Base-by-base conservation (phyloP, 192 early-diverging fungal species). In the Linderina pennispora region DNA sequence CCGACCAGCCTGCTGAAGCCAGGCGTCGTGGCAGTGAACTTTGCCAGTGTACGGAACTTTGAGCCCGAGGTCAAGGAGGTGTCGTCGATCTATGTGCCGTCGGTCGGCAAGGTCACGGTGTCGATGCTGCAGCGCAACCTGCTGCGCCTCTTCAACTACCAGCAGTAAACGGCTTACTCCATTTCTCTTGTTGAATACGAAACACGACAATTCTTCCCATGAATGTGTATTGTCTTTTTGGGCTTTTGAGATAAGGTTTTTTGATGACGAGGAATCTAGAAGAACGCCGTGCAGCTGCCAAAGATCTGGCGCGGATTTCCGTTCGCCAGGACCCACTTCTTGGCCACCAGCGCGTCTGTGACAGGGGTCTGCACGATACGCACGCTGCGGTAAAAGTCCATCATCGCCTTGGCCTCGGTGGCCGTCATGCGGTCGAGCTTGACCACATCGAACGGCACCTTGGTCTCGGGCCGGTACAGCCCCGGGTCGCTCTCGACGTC, bases 101-200 rank as follows among this genome's bases (percentile, higher is more conserved):
- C 86, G 4, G 90, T 99, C 9, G 97, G 97, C 35, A 97, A 99
- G 64, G 97, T 97, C 43, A 99, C 97, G 2, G 91, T 99, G 13
- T 88, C 92, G 11, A 99, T 99, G 97, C 77, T 99, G 25, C 83
- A 97, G 76, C 80, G 97, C 52, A 99, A 99, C 61, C 68, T 99
- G 35, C 61, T 97, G 32, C 80, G 97, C 21, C 76, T 97, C 20
- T 83, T 86, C 62, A 84, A 86, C 58, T 89, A 89, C 65, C 65
- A 74, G 49, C 53, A 67, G 13, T 65, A 67, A 35, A 40, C 38
- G 11, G n/a, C n/a, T n/a, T n/a, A n/a, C n/a, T n/a, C n/a, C n/a
- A n/a, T n/a, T n/a, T n/a, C n/a, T n/a, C n/a, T n/a, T n/a, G n/a
- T n/a, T n/a, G n/a, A n/a, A n/a, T n/a, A n/a, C n/a, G n/a, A n/a